phyloP scores from a whole-genome alignment of 208 protist genomes.

The Wallacemonas collosoma region DNA sequence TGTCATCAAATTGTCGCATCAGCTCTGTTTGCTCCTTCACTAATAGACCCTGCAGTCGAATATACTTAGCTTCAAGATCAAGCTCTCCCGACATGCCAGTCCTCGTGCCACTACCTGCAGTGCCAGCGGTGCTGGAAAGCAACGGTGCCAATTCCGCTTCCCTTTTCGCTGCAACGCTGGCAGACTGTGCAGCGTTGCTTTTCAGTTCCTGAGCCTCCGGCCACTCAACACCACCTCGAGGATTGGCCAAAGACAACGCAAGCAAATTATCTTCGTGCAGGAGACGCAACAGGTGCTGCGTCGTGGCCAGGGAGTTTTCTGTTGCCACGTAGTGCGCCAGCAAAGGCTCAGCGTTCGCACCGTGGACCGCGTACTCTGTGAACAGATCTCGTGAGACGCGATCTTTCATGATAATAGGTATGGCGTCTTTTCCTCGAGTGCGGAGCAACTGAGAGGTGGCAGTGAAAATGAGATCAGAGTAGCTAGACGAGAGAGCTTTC shows the following conservation, averaged over 20 bases:
- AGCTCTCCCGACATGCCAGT: conserved; percentile 4
- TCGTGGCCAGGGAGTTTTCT: conserved; percentile 28
- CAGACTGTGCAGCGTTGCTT: conserved; percentile 13
- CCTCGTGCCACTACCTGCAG: not conserved
- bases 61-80: conserved; percentile 14
- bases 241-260: conserved; percentile 6
- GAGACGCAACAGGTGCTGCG: conserved; percentile 13
- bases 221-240: conserved; percentile 12
- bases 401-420: conserved; percentile 36
- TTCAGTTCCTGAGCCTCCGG: conserved; percentile 13
- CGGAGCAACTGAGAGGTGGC: conserved; percentile 62
- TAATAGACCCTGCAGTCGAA: conserved; percentile 26
- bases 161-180: conserved; percentile 19
- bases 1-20: conserved; percentile 65
- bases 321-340: conserved; percentile 4
- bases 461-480: conserved; percentile 74
- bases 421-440: conserved; percentile 33
- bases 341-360: not conserved
- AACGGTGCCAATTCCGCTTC: conserved; percentile 8
- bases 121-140: not conserved
- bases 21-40: conserved; percentile 70
- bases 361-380: conserved; percentile 37
- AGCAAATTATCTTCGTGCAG: conserved; percentile 4
- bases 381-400: conserved; percentile 41
- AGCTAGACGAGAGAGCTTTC: conserved; percentile 38